phyloP scores from a whole-genome alignment of 2,329 filamentous ascomycete genomes.

The Colletotrichum somersetense region DNA sequence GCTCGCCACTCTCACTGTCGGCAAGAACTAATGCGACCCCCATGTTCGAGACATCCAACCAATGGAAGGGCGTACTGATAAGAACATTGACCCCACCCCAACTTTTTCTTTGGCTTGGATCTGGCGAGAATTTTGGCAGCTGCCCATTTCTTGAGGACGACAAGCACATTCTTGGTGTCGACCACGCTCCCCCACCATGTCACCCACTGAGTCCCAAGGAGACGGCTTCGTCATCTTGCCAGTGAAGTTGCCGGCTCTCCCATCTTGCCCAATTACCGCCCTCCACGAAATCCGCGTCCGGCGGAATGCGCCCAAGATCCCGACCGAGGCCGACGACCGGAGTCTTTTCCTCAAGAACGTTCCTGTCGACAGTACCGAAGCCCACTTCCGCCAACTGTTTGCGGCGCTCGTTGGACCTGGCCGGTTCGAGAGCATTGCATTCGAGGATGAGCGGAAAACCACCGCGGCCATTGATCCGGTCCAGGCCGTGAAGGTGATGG shows the following conservation, averaged over 20 bases:
- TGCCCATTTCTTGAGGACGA: constrained; percentile 20
- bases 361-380: constrained; percentile 84
- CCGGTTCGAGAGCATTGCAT: constrained; percentile 81
- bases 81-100: not conserved
- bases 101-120: constrained; percentile 26
- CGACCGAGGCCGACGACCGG: constrained; percentile 78
- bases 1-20: not conserved
- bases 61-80: constrained; percentile 13
- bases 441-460: constrained; percentile 72
- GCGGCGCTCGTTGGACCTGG: constrained; percentile 79
- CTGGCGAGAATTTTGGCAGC: constrained; percentile 25
- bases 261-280: constrained; percentile 71
- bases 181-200: constrained; percentile 45
- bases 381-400: constrained; percentile 83
- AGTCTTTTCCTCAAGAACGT: constrained; percentile 93
- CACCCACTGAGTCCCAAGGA: constrained; percentile 26
- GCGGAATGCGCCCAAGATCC: constrained; percentile 82
- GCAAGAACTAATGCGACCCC: not conserved
- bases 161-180: constrained; percentile 19
- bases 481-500: constrained; percentile 55
- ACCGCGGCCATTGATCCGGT: constrained; percentile 59
- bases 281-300: constrained; percentile 91
- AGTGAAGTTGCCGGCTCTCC: constrained; percentile 72
- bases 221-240: constrained; percentile 78
- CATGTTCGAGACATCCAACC: not conserved